Percentiles rank a stretch among this genome's conserved stretches.
These are phyloP conservation scores for Fusarium illudens DNA, from an alignment of 2,329 filamentous ascomycete species.

Conservation along the genomic window DNA sequence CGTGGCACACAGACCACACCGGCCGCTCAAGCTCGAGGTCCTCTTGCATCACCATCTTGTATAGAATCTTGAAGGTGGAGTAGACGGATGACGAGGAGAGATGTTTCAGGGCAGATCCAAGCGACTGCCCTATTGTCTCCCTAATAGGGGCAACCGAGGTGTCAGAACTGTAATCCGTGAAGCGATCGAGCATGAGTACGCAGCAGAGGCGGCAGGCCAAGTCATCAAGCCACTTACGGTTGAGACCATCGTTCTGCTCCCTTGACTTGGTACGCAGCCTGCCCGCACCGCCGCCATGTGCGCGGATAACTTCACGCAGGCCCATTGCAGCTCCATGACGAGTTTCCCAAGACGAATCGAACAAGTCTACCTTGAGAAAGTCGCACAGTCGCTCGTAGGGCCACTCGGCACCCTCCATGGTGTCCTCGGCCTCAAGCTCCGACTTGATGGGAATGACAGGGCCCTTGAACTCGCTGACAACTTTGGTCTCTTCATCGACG, in stretches of 20 bases:
- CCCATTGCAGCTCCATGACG: constrained; percentile 97
- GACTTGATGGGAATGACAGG: constrained; percentile 82
- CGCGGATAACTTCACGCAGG: constrained; percentile 86
- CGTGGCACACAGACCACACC: constrained; percentile 95
- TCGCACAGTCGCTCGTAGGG: constrained; percentile 94
- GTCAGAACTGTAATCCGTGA: constrained; percentile 97
- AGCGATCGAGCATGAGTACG: constrained; percentile 96
- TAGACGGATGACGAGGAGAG: constrained; percentile 82
- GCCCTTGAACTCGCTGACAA: constrained; percentile 96
- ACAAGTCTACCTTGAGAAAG: constrained; percentile 91
- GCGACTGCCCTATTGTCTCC: constrained; percentile 92
- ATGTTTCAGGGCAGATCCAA: constrained; percentile 88
- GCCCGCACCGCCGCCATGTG: constrained; percentile 91
- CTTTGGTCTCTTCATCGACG: constrained; percentile 87
- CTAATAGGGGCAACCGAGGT: constrained; percentile 96
- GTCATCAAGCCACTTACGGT: constrained; percentile 90
- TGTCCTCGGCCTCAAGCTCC: constrained; percentile 79
- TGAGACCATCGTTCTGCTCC: constrained; percentile 79
- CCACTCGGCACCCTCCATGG: constrained; percentile 85
- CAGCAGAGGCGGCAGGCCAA: constrained; percentile 94
- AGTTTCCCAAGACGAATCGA: constrained; percentile 93
- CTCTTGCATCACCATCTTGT: constrained; percentile 90
- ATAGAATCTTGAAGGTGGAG: constrained; percentile 83
- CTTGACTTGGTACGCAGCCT: constrained; percentile 74
- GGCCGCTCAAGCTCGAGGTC: constrained; percentile 77